Conservation (phyloP, 2,329 filamentous ascomycete species). For the Colletotrichum spinosum region DNA sequence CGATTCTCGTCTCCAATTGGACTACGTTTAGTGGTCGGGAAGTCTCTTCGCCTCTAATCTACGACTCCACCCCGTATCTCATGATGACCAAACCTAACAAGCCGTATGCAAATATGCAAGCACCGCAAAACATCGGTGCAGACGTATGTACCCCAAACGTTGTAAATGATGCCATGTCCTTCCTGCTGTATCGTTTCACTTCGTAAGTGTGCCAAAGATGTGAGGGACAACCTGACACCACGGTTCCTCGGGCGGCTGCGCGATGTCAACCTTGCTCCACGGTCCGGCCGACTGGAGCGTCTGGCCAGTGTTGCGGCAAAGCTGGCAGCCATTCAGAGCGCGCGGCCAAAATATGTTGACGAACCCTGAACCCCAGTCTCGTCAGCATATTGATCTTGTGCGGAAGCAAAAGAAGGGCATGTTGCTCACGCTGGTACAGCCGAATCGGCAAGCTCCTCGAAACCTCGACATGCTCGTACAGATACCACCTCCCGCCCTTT, state of each 20-base stretch:
- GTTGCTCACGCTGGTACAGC: conserved; percentile 62
- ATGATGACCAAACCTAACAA: no score
- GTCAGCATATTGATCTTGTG: neutral
- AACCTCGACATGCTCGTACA: conserved; percentile 69
- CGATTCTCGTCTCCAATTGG: neutral
- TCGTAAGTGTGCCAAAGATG: conserved; percentile 63
- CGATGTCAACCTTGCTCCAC: conserved; percentile 63
- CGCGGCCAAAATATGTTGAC: conserved; percentile 65
- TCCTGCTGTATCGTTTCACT: conserved; percentile 47
- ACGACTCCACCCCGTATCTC: no score
- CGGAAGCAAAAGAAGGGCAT: neutral
- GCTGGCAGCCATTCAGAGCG: conserved; percentile 62
- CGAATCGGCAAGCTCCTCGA: conserved; percentile 53
- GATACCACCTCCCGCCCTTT: conserved; percentile 71
- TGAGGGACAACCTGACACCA: conserved; percentile 61
- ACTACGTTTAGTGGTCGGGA: neutral
- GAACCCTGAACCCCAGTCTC: conserved; percentile 49
- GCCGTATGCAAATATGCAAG: no score
- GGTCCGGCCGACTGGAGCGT: conserved; percentile 60
- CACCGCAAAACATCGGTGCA: neutral
- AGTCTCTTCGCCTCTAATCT: no score
- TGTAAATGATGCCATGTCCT: neutral
- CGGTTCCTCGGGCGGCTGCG: conserved; percentile 51
- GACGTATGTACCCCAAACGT: neutral
- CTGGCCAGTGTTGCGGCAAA: conserved; percentile 61